Base-by-base conservation (phyloP, 192 early-diverging fungal genomes). In the Umbelopsis vinacea region DNA sequence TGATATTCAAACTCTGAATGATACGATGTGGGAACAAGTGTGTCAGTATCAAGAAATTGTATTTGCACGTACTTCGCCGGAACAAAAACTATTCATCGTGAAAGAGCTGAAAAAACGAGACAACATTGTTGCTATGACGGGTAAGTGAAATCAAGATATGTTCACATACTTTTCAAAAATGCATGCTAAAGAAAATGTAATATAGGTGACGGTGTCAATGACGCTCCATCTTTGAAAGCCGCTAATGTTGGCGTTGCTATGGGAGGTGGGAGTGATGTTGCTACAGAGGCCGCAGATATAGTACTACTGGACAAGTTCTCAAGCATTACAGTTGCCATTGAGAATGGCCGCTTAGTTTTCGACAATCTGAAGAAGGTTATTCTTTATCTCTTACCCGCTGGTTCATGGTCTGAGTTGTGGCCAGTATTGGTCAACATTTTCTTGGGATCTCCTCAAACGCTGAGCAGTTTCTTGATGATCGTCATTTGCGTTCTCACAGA, bases 181-280 rank as follows among this genome's bases (percentile, higher is more conserved):
- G 88, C 19, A 22, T 26, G 5, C n/a, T 14, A 14, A 2, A 37
- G 14, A 14, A 22, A 38, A 37, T 17, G 22, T 52, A 52, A 37
- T 12, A 95, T 93, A 26, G 96, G 96, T 68, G 96, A 97, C 76
- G 96, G 94, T 66, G 92, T 94, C 14, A 96, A 96, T 75, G 96
- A 97, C 70, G 87, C 94, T 52, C 93, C 95, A 22, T 93, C 96
- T n/a, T 85, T 98, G 57, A 94, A 92, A 67, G 89, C 90, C n/a
- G 94, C 96, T 12, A 86, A 95, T 73, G 86, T 98, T 37, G 94
- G 94, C 48, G 85, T 98, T 43, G 93, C 96, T 54, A 92, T 98
- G 85, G 95, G 91, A 14, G 78, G 83, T 67, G 94, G 95, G 46
- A 89, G 90, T 0, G 94, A 95, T 72, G 92, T 94, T 4, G 86